phyloP scores from a whole-genome alignment of 2,329 filamentous ascomycete species.

The Grosmannia penicillata region DNA sequence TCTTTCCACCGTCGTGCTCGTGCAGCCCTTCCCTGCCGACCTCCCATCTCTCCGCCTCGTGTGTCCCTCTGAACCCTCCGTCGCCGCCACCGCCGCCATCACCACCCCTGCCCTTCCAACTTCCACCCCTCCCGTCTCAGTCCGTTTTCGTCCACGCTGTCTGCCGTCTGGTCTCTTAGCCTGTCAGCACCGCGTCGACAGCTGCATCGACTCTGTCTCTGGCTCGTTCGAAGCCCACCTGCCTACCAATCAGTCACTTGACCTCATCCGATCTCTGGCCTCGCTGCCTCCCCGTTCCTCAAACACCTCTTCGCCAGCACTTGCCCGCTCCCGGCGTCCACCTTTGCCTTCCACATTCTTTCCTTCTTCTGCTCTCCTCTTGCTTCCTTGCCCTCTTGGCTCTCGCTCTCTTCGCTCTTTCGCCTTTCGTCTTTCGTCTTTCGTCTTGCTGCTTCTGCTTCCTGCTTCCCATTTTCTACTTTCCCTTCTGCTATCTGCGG shows the following conservation, averaged over 20 bases:
- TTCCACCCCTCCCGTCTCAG: not conserved
- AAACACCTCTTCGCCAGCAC: not conserved
- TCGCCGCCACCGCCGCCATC: not conserved
- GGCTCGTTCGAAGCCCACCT: too few species aligned
- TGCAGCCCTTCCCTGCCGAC: not conserved
- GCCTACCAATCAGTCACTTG: not conserved
- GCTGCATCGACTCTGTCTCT: not conserved
- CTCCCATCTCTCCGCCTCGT: not conserved
- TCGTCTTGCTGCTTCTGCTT: not conserved
- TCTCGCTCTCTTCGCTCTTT: not conserved
- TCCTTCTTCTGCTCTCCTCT: not conserved
- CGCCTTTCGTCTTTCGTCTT: not conserved
- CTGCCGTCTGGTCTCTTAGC: not conserved
- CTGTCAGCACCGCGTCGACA: not conserved
- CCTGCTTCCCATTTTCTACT: not conserved
- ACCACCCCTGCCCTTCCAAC: too few species aligned
- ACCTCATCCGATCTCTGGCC: not conserved
- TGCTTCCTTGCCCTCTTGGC: not conserved
- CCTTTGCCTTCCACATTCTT: too few species aligned
- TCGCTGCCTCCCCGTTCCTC: not conserved
- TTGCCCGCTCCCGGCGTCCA: too few species aligned
- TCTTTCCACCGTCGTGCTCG: not conserved
- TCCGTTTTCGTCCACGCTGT: constrained; percentile 1
- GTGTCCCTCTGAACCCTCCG: not conserved
- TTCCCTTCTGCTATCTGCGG: not conserved